These are phyloP conservation scores for Lenzites betulinus DNA, from an alignment of 768 basidiomycete species.

Conservation along the genomic window DNA sequence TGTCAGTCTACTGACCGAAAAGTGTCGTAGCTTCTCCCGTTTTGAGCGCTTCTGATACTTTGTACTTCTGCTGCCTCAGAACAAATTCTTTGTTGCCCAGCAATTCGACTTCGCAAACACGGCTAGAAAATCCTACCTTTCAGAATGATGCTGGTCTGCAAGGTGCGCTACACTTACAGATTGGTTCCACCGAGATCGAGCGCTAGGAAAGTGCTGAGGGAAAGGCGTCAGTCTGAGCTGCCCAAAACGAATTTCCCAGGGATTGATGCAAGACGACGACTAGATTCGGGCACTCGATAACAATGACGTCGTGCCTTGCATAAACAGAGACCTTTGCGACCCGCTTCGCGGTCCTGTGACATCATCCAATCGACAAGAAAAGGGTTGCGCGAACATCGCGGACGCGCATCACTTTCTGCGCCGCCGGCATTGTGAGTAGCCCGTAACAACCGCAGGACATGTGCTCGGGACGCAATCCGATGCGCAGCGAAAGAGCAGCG, in stretches of 20 bases:
- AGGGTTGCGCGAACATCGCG: neutral
- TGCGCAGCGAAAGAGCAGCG: conserved; percentile 9
- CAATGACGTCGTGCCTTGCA: neutral
- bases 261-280: neutral
- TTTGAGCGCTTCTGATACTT: conserved; percentile 91
- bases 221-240: neutral
- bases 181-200: conserved; percentile 98
- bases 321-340: neutral
- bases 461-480: neutral
- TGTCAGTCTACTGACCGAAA: conserved; percentile 60
- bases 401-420: neutral
- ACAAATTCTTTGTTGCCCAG: conserved; percentile 87
- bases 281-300: neutral
- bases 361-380: neutral
- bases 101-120: conserved; percentile 93
- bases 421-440: too few species aligned
- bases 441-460: neutral
- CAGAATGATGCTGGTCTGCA: neutral
- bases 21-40: conserved; percentile 85
- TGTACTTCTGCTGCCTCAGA: conserved; percentile 94
- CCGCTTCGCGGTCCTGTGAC: conserved; percentile 10
- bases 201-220: conserved; percentile 85
- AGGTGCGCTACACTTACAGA: conserved; percentile 58
- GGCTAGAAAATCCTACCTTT: conserved; percentile 46
- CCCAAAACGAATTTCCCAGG: neutral